phyloP scores from a whole-genome alignment of 2,329 filamentous ascomycete genomes.

The Parastagonospora nodorum region DNA sequence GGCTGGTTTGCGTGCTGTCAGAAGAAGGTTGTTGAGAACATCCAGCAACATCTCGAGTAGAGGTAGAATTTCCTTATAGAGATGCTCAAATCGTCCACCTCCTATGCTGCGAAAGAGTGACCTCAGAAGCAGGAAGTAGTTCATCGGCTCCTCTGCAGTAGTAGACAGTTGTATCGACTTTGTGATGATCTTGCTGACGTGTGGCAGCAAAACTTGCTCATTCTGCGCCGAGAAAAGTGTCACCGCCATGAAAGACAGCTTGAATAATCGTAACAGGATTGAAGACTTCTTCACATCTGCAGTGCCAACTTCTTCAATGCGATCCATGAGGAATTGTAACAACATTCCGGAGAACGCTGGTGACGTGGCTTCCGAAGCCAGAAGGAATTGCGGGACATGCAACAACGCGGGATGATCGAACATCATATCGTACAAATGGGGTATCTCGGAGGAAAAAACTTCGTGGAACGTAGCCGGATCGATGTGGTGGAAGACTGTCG shows the following conservation, averaged over 20 bases:
- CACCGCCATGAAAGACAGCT: slow-evolving; percentile 98
- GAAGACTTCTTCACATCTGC: slow-evolving; percentile 90
- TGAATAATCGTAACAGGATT: slow-evolving; percentile 91
- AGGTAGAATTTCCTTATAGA: slow-evolving; percentile 97
- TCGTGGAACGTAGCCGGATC: slow-evolving; percentile 98
- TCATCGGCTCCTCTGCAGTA: slow-evolving; percentile 95
- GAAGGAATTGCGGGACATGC: slow-evolving; percentile 96
- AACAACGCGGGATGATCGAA: slow-evolving; percentile 94
- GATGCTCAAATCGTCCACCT: slow-evolving; percentile 93
- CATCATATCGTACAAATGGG: slow-evolving; percentile 95
- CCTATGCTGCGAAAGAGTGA: slow-evolving; percentile 96
- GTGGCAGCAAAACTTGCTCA: slow-evolving; percentile 90
- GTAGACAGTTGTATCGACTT: slow-evolving; percentile 96
- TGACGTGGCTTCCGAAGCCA: slow-evolving; percentile 97
- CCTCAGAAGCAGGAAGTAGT: slow-evolving; percentile 92
- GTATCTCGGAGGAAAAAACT: slow-evolving; percentile 97
- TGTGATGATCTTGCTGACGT: slow-evolving; percentile 96
- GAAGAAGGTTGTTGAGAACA: slow-evolving; percentile 90
- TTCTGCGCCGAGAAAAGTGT: slow-evolving; percentile 94
- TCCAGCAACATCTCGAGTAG: slow-evolving; percentile 97
- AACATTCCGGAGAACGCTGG: slow-evolving; percentile 98
- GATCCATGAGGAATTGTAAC: slow-evolving; percentile 94
- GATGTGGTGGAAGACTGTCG: slow-evolving; percentile 97
- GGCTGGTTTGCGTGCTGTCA: slow-evolving; percentile 85
- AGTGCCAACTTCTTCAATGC: slow-evolving; percentile 92